Percentiles rank a stretch among this genome's conserved stretches.
Conservation (phyloP, 495 filamentous ascomycete genomes). For the Tuber brumale region DNA sequence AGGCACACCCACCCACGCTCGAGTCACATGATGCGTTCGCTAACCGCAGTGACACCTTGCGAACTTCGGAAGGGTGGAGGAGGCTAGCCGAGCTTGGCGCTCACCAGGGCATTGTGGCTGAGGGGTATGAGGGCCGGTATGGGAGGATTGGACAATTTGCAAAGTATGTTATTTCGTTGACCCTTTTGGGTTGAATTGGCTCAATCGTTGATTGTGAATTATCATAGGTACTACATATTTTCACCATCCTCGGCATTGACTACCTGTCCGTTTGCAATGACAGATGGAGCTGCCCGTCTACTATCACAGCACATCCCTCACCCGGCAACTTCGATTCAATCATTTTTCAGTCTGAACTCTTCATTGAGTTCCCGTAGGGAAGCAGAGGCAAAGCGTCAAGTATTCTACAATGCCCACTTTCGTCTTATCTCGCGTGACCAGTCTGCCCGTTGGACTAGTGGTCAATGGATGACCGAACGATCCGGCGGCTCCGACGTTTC, state of each 20-base stretch:
- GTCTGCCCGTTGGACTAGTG: constrained; percentile 60
- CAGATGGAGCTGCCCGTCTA: constrained; percentile 61
- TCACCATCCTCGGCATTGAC: constrained; percentile 56
- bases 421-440: constrained; percentile 55
- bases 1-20: constrained; percentile 54
- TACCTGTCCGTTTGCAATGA: constrained; percentile 64
- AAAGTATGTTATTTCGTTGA: constrained; percentile 43
- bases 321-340: constrained; percentile 29
- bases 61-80: constrained; percentile 55
- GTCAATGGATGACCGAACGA: constrained; percentile 86
- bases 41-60: constrained; percentile 46
- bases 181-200: background rate
- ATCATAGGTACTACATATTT: constrained; percentile 61
- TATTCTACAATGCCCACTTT: constrained; percentile 51
- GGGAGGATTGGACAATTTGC: constrained; percentile 52
- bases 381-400: constrained; percentile 37
- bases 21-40: constrained; percentile 51
- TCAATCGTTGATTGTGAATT: constrained; percentile 18
- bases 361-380: constrained; percentile 19
- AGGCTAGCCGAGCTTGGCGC: constrained; percentile 52
- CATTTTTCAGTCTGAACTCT: constrained; percentile 18
- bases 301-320: constrained; percentile 51
- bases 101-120: constrained; percentile 51
- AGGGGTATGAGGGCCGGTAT: constrained; percentile 52
- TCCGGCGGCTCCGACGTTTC: constrained; percentile 67